Evolutionary conservation across 805 yeast species (phyloP), one percentile per base, ranked within the genome.

Genomic region (Spathaspora girioi): DNA sequence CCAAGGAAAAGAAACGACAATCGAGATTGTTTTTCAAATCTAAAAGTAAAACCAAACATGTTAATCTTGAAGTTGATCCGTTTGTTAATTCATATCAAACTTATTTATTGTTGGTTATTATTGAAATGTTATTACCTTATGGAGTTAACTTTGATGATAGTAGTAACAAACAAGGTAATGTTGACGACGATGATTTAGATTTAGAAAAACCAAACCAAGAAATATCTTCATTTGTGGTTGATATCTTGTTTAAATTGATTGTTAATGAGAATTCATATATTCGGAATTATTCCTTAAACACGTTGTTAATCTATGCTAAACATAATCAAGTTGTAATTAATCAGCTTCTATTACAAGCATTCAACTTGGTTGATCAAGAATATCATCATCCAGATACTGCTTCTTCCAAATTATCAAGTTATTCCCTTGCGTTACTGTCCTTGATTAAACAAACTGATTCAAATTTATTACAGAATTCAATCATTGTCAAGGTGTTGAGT

Each of bases 401-500:
- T 1, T 49, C 62, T 1, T 64, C 65, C 2, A 65, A 60, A 45
- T 53, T 73, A 17, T 50, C 66, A 31, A 67, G 70, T 17, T 69
- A 64, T 54, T 65, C 78, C 1, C 62, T 75, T 42, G 67, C 71
- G 1, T 59, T 75, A 35, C 66, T 65, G 63, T 56, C 74, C 0
- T 57, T 73, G 20, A 60, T 75, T 17, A 70, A 64, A 50, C 72
- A 69, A 43, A 66, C 77, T 1, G 68, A 70, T 18, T 59, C 68
- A 9, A 60, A 66, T 1, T 52, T 65, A 14, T 57, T 75, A 5
- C 77, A 73, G 52, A 71, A 72, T 48, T 61, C 78, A 6, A 70
- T 74, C 2, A 62, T 73, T 18, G 73, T 74, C 18, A 71, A 72
- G 49, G 62, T 74, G 10, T 60, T 75, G 53, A 73, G 78, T 68